Conservation (phyloP, 768 basidiomycete genomes). For the Mycena sanguinolenta region DNA sequence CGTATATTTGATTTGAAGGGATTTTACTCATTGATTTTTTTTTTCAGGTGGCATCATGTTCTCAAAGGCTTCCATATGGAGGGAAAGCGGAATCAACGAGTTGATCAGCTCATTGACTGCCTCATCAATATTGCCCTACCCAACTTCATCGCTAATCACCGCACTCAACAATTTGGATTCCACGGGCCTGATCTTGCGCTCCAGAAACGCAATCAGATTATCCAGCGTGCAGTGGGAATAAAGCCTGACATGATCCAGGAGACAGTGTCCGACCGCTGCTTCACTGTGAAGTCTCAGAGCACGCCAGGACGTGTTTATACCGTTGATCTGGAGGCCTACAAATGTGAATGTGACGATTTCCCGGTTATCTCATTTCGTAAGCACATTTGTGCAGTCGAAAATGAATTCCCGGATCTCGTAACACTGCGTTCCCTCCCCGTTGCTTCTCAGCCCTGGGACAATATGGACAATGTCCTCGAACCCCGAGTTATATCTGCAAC, state of each 20-base stretch:
- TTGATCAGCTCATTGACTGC: constrained; percentile 41
- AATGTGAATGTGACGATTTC: constrained; percentile 22
- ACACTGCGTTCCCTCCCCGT: constrained; percentile 1
- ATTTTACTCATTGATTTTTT: background rate
- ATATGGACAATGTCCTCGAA: background rate
- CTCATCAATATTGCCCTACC: constrained; percentile 35
- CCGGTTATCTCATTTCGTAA: constrained; percentile 38
- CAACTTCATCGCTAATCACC: constrained; percentile 34
- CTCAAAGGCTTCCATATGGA: constrained; percentile 42
- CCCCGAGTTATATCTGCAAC: no score
- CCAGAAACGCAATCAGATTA: constrained; percentile 15
- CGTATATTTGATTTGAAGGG: background rate
- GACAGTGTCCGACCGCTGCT: background rate
- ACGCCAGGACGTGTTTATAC: constrained; percentile 6
- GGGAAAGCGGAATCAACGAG: constrained; percentile 39
- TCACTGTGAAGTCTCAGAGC: constrained; percentile 3
- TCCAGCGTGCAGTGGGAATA: constrained; percentile 1
- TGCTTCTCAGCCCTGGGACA: constrained; percentile 12
- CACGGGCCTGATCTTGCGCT: constrained; percentile 39
- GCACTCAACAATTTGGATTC: constrained; percentile 39
- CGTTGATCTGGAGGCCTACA: constrained; percentile 32
- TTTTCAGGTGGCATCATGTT: constrained; percentile 42
- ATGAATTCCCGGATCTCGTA: constrained; percentile 18
- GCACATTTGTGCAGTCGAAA: constrained; percentile 37
- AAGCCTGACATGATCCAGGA: background rate